Evolutionary conservation across 192 early-diverging fungal species (phyloP).

Genomic region (Linnemannia elongata): DNA sequence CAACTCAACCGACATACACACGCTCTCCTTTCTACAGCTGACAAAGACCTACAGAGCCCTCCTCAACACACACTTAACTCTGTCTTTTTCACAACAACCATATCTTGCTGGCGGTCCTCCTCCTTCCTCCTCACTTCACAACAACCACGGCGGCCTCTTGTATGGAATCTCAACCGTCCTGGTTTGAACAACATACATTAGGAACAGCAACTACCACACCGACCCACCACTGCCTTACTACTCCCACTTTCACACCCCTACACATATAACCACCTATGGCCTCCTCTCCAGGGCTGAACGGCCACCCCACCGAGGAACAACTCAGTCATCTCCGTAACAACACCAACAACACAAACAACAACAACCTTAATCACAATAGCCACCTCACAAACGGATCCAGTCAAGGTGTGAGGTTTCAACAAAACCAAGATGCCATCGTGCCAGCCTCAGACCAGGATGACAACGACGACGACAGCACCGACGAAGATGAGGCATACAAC

Average conservation of each 20-base stretch:
- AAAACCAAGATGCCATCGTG: slow-evolving; percentile 43
- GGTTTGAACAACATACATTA: slow-evolving; percentile 2
- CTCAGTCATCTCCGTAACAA: slow-evolving; percentile 5
- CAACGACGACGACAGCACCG: slow-evolving; percentile 37
- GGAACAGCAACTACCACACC: slow-evolving; percentile 2
- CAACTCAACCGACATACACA: too few relatives aligned
- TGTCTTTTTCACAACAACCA: background rate
- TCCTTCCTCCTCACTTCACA: background rate
- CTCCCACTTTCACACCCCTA: background rate
- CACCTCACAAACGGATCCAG: slow-evolving; percentile 9
- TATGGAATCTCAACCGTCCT: slow-evolving; percentile 16
- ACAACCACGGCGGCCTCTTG: slow-evolving; percentile 10
- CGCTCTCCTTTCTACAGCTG: background rate
- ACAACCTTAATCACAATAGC: slow-evolving; percentile 12
- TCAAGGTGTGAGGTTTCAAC: slow-evolving; percentile 1
- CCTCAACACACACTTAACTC: background rate
- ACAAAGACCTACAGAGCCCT: background rate
- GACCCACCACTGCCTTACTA: background rate
- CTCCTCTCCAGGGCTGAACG: slow-evolving; percentile 10
- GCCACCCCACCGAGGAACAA: background rate
- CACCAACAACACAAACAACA: slow-evolving; percentile 1
- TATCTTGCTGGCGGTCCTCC: background rate
- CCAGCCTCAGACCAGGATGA: slow-evolving; percentile 37
- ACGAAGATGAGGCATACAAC: slow-evolving; percentile 45
- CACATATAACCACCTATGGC: slow-evolving; percentile 9